These are phyloP conservation scores for Leccinum variicolor DNA, from an alignment of 768 basidiomycete species.

Conservation along the genomic window DNA sequence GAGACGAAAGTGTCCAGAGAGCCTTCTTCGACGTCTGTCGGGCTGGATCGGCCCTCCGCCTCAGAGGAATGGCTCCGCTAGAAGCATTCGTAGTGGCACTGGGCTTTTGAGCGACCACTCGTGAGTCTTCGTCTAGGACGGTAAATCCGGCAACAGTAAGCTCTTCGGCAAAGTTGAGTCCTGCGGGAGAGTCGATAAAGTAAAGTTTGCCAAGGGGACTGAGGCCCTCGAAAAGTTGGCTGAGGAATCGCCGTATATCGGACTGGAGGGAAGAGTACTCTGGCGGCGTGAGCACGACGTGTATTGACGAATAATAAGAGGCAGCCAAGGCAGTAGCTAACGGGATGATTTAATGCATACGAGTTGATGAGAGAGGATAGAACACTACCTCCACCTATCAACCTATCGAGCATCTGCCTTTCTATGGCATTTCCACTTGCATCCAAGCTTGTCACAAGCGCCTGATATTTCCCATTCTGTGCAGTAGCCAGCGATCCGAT, in stretches of 20 bases:
- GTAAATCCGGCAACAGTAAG: constrained; percentile 67
- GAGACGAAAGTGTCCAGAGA: constrained; percentile 77
- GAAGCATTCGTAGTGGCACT: constrained; percentile 37
- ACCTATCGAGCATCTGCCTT: constrained; percentile 76
- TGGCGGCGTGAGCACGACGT: constrained; percentile 58
- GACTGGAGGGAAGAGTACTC: constrained; percentile 62
- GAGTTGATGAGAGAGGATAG: constrained; percentile 1
- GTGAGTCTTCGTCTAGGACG: constrained; percentile 45
- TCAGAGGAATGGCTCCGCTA: constrained; percentile 42
- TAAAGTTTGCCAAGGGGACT: constrained; percentile 67
- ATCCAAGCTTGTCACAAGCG: constrained; percentile 58
- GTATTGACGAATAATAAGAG: constrained; percentile 59
- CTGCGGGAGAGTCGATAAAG: constrained; percentile 50
- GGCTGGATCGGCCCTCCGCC: constrained; percentile 47
- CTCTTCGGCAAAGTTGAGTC: constrained; percentile 48
- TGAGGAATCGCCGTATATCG: constrained; percentile 52
- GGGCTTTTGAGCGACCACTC: constrained; percentile 71
- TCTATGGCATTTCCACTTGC: constrained; percentile 48
- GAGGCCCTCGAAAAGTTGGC: constrained; percentile 58
- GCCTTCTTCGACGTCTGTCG: constrained; percentile 81
- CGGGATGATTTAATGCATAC: neutral
- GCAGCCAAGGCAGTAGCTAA: constrained; percentile 57
- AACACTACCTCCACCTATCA: constrained; percentile 69
- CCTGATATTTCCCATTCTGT: constrained; percentile 75
- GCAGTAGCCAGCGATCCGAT: constrained; percentile 80